Base-by-base conservation (phyloP, 192 early-diverging fungal species). In the Umbelopsis vinacea region DNA sequence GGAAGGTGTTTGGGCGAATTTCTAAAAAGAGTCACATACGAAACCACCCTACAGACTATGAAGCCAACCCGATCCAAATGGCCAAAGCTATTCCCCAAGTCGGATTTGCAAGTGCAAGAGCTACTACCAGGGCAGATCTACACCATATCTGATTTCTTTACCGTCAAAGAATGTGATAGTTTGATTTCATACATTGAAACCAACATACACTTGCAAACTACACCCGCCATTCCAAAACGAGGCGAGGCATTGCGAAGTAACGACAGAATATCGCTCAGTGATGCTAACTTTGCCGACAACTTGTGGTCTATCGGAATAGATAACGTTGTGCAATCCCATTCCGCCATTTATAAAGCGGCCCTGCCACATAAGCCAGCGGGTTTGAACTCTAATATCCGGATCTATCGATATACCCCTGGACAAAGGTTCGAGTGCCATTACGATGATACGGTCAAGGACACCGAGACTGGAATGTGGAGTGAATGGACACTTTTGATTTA, bases 401-500 rank as follows among this genome's bases (percentile, higher is more conserved):
- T 84, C 19, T 84, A 84, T 69, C 77, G 79, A 26, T 84, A 84
- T 73, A 48, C 47, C 15, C 45, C 67, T 12, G 74, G 77, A 11
- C 82, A 84, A 50, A 69, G 52, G 37, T 84, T 84, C 72, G 79
- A 76, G 12, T 43, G 57, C 12, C 82, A 84, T 52, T 84, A 84
- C 69, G 82, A 84, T 48, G 82, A 81, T 22, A 74, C 76, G 12
- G 81, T 80, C 5, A 55, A 74, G 40, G 79, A 81, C 63, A 46
- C 37, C n/a, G 46, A 46, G 12, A 76, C 74, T 11, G 71, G 76
- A 5, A 68, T 71, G 2, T 69, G 71, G 79, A 81, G 76, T 29
- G 77, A 74, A 14, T 84, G 82, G 82, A 84, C 82, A 4, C 47
- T 84, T 3, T 68, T 84, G 17, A 74, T 84, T n/a, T 84, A 84